Base-by-base conservation (phyloP, 176 grass and related monocot genomes). In the Avena atlantica region DNA sequence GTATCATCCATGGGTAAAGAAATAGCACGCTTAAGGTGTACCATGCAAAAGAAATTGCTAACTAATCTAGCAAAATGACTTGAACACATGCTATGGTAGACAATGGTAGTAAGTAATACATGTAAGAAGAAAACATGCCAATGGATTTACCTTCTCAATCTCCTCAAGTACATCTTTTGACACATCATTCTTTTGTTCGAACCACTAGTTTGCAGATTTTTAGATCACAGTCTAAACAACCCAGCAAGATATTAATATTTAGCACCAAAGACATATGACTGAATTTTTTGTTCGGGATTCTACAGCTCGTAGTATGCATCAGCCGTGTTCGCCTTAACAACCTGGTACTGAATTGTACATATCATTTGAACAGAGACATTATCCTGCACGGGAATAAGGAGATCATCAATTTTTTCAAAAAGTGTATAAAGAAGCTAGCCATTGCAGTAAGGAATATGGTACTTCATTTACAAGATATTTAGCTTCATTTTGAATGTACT, bases 301-400 rank as follows among this genome's bases (percentile, higher is more conserved):
- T 98, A 90, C 86, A 98, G 84, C 81, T 98, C 96, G 70, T 98
- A 96, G 79, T 94, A 98, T 58, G 96, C 96, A 90, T 98, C 96
- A 58, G 94, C 96, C 78, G 93, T 93, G 57, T 89, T 76, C 88
- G 92, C 89, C 83, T 94, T 98, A 71, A 98, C 80, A 88, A 98
- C 74, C 55, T 93, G 89, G 80, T 96, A 98, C 13, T 98, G 96
- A 71, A 95, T 96, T 47, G 93, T 96, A 81, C 93, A 98, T n/a
- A 98, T 84, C 29, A 98, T 87, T 55, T 98, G 96, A 72, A 98
- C 93, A 57, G 96, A 98, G 19, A 98, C 96, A 74, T 98, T 96
- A 70, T 98, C 96, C 96, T 98, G 90, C 84, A 78, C n/a, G 19
- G 55, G 2, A 67, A 79, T n/a, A 89, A 85, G 3, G 25, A 80